A percentile compares a stretch with the other conserved stretches of the same genome.
Conservation (phyloP, 192 early-diverging fungal species). For the Pilobolus umbonatus region DNA sequence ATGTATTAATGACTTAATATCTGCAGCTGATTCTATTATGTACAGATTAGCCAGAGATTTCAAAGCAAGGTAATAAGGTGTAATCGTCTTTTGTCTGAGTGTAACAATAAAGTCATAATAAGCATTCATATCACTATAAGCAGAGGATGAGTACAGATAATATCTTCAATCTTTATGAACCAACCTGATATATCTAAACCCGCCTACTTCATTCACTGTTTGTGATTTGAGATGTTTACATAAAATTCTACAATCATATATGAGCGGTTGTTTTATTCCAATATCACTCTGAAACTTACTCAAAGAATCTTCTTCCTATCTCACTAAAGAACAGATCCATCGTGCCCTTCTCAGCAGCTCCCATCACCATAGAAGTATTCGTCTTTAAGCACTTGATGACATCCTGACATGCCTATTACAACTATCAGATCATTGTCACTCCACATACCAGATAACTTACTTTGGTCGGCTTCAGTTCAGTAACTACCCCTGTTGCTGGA, state of each 20-base stretch:
- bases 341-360: constrained; percentile 78
- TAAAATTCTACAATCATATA: constrained; percentile 53
- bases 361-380: constrained; percentile 68
- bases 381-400: constrained; percentile 74
- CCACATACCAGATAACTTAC: too few relatives aligned
- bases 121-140: constrained; percentile 66
- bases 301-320: constrained; percentile 82
- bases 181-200: constrained; percentile 83
- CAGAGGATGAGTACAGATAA: constrained; percentile 8
- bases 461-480: constrained; percentile 73
- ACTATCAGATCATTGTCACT: neutral
- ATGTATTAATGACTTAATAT: constrained; percentile 73
- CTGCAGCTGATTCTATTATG: constrained; percentile 64
- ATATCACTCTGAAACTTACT: constrained; percentile 43
- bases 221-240: constrained; percentile 79
- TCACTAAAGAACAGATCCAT: constrained; percentile 90
- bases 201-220: constrained; percentile 78
- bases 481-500: constrained; percentile 50
- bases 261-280: too few relatives aligned
- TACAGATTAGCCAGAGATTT: constrained; percentile 82
- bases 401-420: constrained; percentile 76
- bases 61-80: constrained; percentile 69
- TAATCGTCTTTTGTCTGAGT: constrained; percentile 56
- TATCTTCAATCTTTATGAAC: neutral
- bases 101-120: constrained; percentile 70